Evolutionary conservation across 2,329 filamentous ascomycete species (phyloP), one percentile per base, ranked within the genome.

Genomic region (Sclerotinia sclerotiorum): DNA sequence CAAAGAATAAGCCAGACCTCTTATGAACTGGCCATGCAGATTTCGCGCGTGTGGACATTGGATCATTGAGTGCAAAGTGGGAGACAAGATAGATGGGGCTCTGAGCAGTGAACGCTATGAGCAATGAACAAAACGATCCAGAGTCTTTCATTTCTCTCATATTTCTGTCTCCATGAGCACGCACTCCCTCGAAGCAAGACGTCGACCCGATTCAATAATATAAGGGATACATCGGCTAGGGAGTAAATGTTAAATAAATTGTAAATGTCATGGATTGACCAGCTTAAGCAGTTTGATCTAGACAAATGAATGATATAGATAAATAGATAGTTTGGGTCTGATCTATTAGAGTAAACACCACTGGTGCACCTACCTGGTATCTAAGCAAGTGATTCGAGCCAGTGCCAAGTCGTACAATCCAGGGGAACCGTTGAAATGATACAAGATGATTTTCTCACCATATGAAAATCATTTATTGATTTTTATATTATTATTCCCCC

Each of bases 351-450:
- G 51, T 54, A 24, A 52, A 27, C 15, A n/a, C n/a, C n/a, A n/a
- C n/a, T n/a, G n/a, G n/a, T n/a, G n/a, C n/a, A n/a, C n/a, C n/a
- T n/a, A 15, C 39, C 39, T 35, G 3, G 19, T 6, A 15, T n/a
- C 54, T 32, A 5, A 32, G 51, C 19, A 21, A 39, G 39, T 19
- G 17, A 42, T 39, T 24, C n/a, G 57, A 61, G 19, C 27, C 15
- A 17, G 10, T 48, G 42, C 57, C 57, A 46, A 61, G 57, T n/a
- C 24, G 27, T 61, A 42, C 32, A 10, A 61, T 42, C 39, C 42
- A 61, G 57, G 57, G 57, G 57, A 32, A 61, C 55, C 54, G 35
- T 42, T 57, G 55, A 19, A 24, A 57, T 24, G 35, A 57, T 57
- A 35, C 21, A 39, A 57, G 24, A 57, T 57, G 55, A 57, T 42